Base-by-base conservation (phyloP, 768 basidiomycete species). In the Auricularia heimuer region DNA sequence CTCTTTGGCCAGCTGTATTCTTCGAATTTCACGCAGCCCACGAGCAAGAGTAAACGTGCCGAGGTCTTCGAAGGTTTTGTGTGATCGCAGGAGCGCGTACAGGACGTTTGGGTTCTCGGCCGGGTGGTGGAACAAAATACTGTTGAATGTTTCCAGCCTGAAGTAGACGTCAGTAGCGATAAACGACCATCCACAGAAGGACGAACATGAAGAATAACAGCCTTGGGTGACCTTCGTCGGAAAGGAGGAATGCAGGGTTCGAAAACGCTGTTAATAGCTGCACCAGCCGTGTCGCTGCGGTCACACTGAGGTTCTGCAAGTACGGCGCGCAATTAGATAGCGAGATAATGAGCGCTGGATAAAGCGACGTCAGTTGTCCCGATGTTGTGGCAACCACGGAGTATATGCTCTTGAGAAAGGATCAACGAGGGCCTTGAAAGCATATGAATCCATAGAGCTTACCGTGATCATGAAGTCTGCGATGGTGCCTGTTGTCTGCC, bases 141-240 rank as follows among this genome's bases (percentile, higher is more conserved):
- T 83, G 73, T 94, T 97, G 79, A 99, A 94, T 2, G 88, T 85
- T 73, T 99, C 97, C 54, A 98, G 81, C 82, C 92, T 94, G 67
- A 16, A 60, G 14, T 47, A 34, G 24, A 42, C 11, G 47, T 51
- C 16, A 10, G 3, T 18, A 18, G 14, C 18, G 16, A 18, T 51
- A 12, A 21, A 4, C 54, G 16, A 61, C 1, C 33, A 74, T 84
- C 67, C 67, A 92, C 91, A 94, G 56, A 18, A 62, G 2, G 34
- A 74, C 85, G 67, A 67, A 92, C 92, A 94, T 88, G 73, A 93
- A 97, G 76, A 91, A 98, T 37, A 98, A 81, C 36, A 98, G 77
- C 67, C 97, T 78, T 1, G 97, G 97, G 72, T 98, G 94, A 6
- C 95, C 93, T 75, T 98, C 97, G 67, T 98, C 97, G 2, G 91